Evolutionary conservation across 1,284 basidiomycete species (phyloP), one percentile per base, ranked within the genome.

Genomic region (Schizophyllum commune): DNA sequence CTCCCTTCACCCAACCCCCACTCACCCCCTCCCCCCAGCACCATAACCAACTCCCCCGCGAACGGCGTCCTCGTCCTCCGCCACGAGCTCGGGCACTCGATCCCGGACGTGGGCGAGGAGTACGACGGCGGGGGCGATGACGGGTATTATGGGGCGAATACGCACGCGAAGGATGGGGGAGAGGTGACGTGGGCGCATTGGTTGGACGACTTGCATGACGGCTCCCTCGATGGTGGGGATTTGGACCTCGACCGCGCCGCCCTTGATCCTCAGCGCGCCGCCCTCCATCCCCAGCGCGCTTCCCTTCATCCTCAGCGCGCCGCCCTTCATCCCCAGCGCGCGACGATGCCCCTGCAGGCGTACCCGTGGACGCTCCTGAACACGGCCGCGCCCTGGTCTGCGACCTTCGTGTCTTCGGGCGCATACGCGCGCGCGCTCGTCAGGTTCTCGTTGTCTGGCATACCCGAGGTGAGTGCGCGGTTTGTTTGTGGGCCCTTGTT

Each of bases 31-130:
- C 17, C 39, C 17, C 9, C 22, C 67, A 92, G 91, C 1, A 84
- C 91, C 11, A 87, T 91, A 63, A 94, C 92, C 1, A 84, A 91
- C 0, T 92, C 91, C 0, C 72, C 81, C 19, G 77, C 84, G 7
- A 94, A 94, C 62, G 91, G 91, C 0, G 83, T 89, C 7, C 78
- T 91, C 5, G 88, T 93, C 0, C 79, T 94, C 32, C 83, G 91
- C 8, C 92, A 93, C 68, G 92, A 94, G 72, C 83, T 94, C 1
- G 91, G 92, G 0, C 88, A 91, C 71, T 89, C 87, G n/a, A 83
- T 91, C 60, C 88, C 91, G 64, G 75, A 82, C 1, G 87, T 91
- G 5, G 92, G 92, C 6, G 92, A 94, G 72, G 92, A 94, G 74
- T 94, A 94, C 68, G 92, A 94, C 65, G 91, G 91, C 1, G 90